Conservation (phyloP, 2,329 filamentous ascomycete genomes). For the Fusarium sp. region DNA sequence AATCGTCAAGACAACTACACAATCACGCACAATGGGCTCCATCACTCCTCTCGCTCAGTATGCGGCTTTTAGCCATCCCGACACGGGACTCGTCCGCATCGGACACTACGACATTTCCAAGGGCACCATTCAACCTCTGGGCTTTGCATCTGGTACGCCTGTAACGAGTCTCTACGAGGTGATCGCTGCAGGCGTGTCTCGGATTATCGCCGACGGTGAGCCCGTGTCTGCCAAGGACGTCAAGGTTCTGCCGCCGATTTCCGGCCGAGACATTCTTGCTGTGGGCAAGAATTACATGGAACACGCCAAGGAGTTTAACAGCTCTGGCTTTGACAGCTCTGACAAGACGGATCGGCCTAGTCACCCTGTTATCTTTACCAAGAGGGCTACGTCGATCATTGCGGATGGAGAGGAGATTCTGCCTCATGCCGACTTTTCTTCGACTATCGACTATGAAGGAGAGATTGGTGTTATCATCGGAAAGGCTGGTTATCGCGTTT, state of each 20-base stretch:
- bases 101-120: slow-evolving; percentile 20
- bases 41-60: slow-evolving; percentile 17
- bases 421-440: slow-evolving; percentile 59
- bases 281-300: slow-evolving; percentile 69
- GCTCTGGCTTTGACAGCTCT: slow-evolving; percentile 63
- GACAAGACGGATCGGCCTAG: slow-evolving; percentile 65
- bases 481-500: slow-evolving; percentile 58
- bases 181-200: slow-evolving; percentile 58
- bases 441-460: slow-evolving; percentile 66
- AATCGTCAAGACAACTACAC: background rate
- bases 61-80: slow-evolving; percentile 22
- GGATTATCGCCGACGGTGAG: slow-evolving; percentile 48
- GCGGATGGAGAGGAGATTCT: slow-evolving; percentile 60
- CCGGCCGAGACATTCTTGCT: slow-evolving; percentile 63
- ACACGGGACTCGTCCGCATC: slow-evolving; percentile 18
- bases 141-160: slow-evolving; percentile 59
- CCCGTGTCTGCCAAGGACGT: slow-evolving; percentile 47
- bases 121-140: slow-evolving; percentile 54
- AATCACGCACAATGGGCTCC: slow-evolving; percentile 1
- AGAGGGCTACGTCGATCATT: slow-evolving; percentile 65
- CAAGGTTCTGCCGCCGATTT: slow-evolving; percentile 59
- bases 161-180: slow-evolving; percentile 63
- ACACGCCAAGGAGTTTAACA: slow-evolving; percentile 69
- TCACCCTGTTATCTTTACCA: slow-evolving; percentile 68
- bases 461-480: slow-evolving; percentile 69